Percentiles rank a stretch among this genome's conserved stretches.
phyloP scores from a whole-genome alignment of 345 rosid genomes.

The Aquilaria malaccensis region DNA sequence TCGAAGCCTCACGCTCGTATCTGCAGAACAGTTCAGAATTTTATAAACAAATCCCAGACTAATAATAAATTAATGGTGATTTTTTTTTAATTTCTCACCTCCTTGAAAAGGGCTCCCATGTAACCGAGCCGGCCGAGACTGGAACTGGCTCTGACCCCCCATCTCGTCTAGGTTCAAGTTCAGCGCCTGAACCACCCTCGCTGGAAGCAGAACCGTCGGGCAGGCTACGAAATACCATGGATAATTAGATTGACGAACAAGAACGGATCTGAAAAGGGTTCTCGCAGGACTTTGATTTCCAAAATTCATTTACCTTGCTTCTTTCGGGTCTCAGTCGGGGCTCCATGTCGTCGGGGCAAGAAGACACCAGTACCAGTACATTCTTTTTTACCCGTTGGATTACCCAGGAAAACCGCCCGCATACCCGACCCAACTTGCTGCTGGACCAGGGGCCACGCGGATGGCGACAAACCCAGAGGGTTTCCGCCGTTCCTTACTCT shows the following conservation, averaged over 20 bases:
- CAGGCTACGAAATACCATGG: slow-evolving; percentile 17
- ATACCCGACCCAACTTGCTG: slow-evolving; percentile 33
- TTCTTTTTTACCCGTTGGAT: slow-evolving; percentile 35
- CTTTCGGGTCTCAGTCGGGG: slow-evolving; percentile 34
- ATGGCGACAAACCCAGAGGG: slow-evolving; percentile 31
- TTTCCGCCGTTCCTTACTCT: slow-evolving; percentile 8
- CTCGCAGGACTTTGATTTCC: not conserved
- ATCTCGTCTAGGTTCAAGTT: slow-evolving; percentile 45
- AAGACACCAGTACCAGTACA: slow-evolving; percentile 88
- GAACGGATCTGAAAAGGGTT: not conserved
- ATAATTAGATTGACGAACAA: not conserved
- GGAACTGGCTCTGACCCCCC: slow-evolving; percentile 23
- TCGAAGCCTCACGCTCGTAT: slow-evolving; percentile 15
- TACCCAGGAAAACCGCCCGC: slow-evolving; percentile 55
- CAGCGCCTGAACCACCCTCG: slow-evolving; percentile 70
- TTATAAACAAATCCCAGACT: not conserved
- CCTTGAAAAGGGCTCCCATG: slow-evolving; percentile 11
- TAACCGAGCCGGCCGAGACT: slow-evolving; percentile 28
- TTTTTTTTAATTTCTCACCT: slow-evolving; percentile 9
- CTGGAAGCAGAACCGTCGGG: slow-evolving; percentile 67
- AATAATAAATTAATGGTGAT: not conserved
- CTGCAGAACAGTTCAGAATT: slow-evolving; percentile 9
- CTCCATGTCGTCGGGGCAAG: slow-evolving; percentile 54
- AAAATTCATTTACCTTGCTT: slow-evolving; percentile 36
- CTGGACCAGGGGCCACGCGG: slow-evolving; percentile 54